phyloP scores from a whole-genome alignment of 2,329 filamentous ascomycete species.

The Ceratocystis ficicola region DNA sequence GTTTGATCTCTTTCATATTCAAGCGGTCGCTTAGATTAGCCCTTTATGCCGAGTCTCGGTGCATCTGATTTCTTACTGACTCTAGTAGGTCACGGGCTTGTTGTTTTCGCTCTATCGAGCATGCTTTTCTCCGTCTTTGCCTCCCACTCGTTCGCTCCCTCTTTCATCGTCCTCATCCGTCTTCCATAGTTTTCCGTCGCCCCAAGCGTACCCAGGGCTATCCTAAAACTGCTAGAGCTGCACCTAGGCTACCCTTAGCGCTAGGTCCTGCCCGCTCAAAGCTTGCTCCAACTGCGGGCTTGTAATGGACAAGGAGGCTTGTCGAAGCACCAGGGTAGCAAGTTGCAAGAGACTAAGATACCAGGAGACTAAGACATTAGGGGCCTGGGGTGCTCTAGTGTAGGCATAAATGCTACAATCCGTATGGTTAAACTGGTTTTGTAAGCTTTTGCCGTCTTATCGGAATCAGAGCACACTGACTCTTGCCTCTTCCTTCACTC shows the following conservation, averaged over 20 bases:
- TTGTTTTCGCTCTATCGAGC: background rate
- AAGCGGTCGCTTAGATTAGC: too few relatives aligned
- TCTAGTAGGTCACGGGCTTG: background rate
- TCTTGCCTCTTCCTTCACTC: background rate
- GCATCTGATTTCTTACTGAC: background rate
- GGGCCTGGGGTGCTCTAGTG: constrained; percentile 1
- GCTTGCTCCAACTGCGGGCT: constrained; percentile 6
- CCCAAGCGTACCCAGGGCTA: background rate
- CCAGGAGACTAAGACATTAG: background rate
- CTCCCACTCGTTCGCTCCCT: background rate
- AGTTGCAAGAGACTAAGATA: background rate
- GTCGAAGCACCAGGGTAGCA: background rate
- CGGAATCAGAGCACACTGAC: background rate
- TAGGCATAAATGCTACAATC: background rate
- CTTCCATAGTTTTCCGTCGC: background rate
- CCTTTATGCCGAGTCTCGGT: background rate
- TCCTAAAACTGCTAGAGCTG: background rate
- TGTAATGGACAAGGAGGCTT: background rate
- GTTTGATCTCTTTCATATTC: too few relatives aligned
- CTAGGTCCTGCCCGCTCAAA: background rate
- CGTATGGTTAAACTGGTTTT: background rate
- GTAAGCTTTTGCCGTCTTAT: constrained; percentile 9
- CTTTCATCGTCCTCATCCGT: background rate
- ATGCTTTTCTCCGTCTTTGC: background rate
- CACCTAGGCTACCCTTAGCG: background rate